phyloP scores from a whole-genome alignment of 2,329 filamentous ascomycete species.

The Waltergamsia citrina region DNA sequence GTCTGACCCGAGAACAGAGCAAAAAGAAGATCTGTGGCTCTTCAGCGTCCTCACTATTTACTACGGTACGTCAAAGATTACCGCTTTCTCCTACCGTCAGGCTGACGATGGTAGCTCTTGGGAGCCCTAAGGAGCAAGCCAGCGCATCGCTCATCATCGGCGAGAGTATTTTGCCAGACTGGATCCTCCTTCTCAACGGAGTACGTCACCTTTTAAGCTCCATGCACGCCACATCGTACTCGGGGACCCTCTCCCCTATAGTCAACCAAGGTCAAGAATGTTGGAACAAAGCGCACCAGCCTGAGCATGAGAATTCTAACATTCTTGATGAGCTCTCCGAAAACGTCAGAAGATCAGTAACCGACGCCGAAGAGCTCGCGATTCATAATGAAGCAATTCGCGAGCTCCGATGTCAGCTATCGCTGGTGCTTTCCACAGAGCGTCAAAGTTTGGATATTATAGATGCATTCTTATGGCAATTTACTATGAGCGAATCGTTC shows the following conservation, averaged over 20 bases:
- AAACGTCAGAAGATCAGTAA: too few species aligned
- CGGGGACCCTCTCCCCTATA: conserved; percentile 4
- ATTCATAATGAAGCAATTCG: too few species aligned
- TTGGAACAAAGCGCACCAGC: too few species aligned
- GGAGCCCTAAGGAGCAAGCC: conserved; percentile 15
- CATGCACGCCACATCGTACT: conserved; percentile 10
- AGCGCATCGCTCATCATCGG: conserved; percentile 17
- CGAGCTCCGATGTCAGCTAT: too few species aligned
- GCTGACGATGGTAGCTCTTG: too few species aligned
- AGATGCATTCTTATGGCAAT: conserved; percentile 30
- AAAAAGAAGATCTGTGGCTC: conserved; percentile 13
- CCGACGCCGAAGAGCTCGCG: too few species aligned
- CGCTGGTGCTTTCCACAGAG: too few species aligned
- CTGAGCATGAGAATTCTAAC: too few species aligned
- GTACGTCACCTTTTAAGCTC: conserved; percentile 13
- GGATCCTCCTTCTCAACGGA: conserved; percentile 18
- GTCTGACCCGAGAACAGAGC: conserved; percentile 7
- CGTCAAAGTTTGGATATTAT: conserved; percentile 5
- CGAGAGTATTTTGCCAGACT: conserved; percentile 17
- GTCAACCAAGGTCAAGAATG: too few species aligned
- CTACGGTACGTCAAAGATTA: too few species aligned
- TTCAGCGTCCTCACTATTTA: conserved; percentile 24
- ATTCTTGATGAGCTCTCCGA: too few species aligned
- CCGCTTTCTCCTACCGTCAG: too few species aligned
- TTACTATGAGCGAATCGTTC: conserved; percentile 21